Evolutionary conservation across 2,329 filamentous ascomycete genomes (phyloP).

Genomic region (Colletotrichum lini): DNA sequence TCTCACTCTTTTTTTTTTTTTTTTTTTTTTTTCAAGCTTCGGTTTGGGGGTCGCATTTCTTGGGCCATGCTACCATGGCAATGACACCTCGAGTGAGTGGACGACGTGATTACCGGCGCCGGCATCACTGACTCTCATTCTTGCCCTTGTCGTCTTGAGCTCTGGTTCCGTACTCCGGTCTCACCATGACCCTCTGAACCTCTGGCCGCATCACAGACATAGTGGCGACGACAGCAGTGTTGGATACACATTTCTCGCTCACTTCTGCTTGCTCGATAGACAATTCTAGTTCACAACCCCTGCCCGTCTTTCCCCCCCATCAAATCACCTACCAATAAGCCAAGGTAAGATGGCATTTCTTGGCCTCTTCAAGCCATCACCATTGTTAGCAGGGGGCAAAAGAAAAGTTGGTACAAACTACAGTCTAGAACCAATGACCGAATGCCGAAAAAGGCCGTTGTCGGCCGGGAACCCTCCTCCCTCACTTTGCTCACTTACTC

Average conservation of each 20-base stretch:
- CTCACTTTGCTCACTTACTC: too few relatives aligned
- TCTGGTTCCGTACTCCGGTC: neutral
- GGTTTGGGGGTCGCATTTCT: conserved; percentile 14
- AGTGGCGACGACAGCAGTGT: neutral
- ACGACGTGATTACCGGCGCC: conserved; percentile 6
- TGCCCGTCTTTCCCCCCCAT: neutral
- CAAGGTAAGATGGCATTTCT: conserved; percentile 9
- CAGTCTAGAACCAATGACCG: conserved; percentile 18
- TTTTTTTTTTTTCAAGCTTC: neutral
- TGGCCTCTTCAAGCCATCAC: neutral
- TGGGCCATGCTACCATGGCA: conserved; percentile 4
- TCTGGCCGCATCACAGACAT: too few relatives aligned
- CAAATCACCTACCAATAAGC: neutral
- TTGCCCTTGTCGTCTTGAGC: neutral
- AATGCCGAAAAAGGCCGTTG: conserved; percentile 40
- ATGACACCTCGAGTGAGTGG: neutral
- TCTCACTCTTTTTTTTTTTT: neutral
- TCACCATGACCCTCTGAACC: neutral
- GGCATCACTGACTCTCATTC: conserved; percentile 7
- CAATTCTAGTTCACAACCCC: too few relatives aligned
- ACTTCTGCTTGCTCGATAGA: too few relatives aligned
- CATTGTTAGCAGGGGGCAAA: neutral
- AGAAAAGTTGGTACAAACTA: neutral
- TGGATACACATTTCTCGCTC: neutral
- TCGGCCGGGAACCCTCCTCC: conserved; percentile 14